Evolutionary conservation across 208 protist genomes (phyloP).

Genomic region (Balamuthia mandrillaris): DNA sequence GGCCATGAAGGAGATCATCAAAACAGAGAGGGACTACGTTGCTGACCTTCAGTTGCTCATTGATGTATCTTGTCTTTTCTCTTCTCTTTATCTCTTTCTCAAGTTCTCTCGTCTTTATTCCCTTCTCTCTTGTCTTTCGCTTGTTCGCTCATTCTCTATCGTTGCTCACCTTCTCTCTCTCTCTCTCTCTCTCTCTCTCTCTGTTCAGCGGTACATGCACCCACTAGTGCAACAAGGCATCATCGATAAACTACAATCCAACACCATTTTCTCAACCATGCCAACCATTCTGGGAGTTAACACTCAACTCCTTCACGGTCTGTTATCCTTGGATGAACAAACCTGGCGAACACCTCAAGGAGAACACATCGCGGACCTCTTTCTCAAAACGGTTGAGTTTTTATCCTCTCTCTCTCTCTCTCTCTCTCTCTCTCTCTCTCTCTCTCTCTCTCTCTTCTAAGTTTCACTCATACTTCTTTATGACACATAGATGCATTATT

Average conservation of each 20-base stretch:
- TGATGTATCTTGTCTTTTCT: background rate
- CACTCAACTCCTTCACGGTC: background rate
- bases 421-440: background rate
- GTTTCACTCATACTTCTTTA: background rate
- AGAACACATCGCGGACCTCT: background rate
- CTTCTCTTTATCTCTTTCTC: background rate
- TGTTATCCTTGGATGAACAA: background rate
- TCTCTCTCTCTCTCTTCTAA: background rate
- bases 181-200: background rate
- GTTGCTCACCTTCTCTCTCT: background rate
- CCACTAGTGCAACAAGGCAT: background rate
- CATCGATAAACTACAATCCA: background rate
- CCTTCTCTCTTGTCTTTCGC: background rate
- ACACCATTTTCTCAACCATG: background rate
- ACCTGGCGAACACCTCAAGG: background rate
- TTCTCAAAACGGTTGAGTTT: background rate
- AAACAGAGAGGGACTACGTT: constrained; percentile 5
- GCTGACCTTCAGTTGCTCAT: background rate
- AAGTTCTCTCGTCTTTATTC: background rate
- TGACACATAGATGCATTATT: background rate
- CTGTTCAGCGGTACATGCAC: background rate
- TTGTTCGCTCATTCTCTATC: background rate
- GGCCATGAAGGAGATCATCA: background rate
- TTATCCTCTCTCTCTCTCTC: background rate
- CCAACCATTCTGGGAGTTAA: background rate